A percentile compares a stretch with the other conserved stretches of the same genome.
Conservation (phyloP, 1,284 basidiomycete genomes). For the Termitomyces sp. region DNA sequence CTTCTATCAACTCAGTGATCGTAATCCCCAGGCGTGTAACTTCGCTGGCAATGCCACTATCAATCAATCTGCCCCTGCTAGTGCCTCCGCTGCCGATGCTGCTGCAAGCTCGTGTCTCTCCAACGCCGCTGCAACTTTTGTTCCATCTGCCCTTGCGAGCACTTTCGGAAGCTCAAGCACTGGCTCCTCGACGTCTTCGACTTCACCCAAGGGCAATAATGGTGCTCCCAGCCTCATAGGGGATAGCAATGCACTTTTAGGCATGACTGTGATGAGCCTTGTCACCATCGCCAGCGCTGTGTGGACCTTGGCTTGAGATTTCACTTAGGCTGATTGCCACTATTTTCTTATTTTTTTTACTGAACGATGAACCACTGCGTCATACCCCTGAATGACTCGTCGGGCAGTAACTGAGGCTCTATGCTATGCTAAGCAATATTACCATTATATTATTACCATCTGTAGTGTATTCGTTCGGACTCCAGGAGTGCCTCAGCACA, state of each 20-base stretch:
- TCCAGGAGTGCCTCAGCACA: constrained; percentile 6
- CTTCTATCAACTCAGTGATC: constrained; percentile 67
- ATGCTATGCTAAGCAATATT: constrained; percentile 9
- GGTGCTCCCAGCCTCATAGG: constrained; percentile 27
- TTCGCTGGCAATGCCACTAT: constrained; percentile 84
- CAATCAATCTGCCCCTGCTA: constrained; percentile 52
- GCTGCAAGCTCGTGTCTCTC: constrained; percentile 71
- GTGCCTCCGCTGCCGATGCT: constrained; percentile 47
- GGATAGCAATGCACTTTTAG: constrained; percentile 35
- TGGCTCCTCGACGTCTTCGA: constrained; percentile 15
- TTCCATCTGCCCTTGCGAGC: constrained; percentile 47
- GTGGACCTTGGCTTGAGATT: constrained; percentile 33
- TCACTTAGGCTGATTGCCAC: neutral
- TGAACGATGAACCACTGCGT: neutral
- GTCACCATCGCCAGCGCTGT: constrained; percentile 38
- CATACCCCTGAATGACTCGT: neutral
- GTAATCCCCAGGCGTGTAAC: constrained; percentile 57
- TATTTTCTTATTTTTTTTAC: neutral
- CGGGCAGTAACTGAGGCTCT: constrained; percentile 5
- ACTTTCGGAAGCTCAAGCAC: constrained; percentile 23
- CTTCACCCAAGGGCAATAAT: constrained; percentile 18
- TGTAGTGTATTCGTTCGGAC: constrained; percentile 14
- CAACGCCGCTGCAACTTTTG: constrained; percentile 63
- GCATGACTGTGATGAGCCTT: constrained; percentile 35
- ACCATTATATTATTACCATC: constrained; percentile 13